These are phyloP conservation scores for Hygrophila difformis DNA, from an alignment of 257 asterid genomes.

Conservation along the genomic window DNA sequence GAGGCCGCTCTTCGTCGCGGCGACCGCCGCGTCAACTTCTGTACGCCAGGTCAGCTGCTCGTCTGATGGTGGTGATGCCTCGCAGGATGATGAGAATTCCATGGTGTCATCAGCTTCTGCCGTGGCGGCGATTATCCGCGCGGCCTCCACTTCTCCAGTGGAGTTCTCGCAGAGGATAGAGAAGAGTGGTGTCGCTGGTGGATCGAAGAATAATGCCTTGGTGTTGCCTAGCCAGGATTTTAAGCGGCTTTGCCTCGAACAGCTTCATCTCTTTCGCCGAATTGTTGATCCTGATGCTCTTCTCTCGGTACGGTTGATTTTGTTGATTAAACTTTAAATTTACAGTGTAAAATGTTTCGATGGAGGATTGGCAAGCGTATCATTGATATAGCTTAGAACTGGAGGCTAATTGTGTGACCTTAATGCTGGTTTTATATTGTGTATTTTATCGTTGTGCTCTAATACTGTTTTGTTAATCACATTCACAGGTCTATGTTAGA, in stretches of 20 bases:
- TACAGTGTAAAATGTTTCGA: too few relatives aligned
- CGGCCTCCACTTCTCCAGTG: slow-evolving; percentile 85
- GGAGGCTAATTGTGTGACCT: neutral
- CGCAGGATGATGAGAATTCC: slow-evolving; percentile 18
- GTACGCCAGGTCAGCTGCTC: slow-evolving; percentile 49
- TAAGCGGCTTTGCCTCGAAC: slow-evolving; percentile 75
- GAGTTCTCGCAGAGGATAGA: slow-evolving; percentile 72
- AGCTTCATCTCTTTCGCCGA: slow-evolving; percentile 81
- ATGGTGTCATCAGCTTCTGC: slow-evolving; percentile 79
- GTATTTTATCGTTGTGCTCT: neutral
- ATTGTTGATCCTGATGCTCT: slow-evolving; percentile 61
- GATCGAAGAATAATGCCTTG: slow-evolving; percentile 34
- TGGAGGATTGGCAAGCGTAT: too few relatives aligned
- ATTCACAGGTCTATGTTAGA: slow-evolving; percentile 72
- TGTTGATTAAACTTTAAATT: too few relatives aligned
- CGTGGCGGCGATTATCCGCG: slow-evolving; percentile 55
- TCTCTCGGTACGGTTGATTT: slow-evolving; percentile 47
- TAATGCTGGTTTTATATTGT: neutral
- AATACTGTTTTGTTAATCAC: neutral
- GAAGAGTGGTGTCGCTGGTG: slow-evolving; percentile 24
- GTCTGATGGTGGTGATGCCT: slow-evolving; percentile 15
- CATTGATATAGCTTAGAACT: slow-evolving; percentile 6
- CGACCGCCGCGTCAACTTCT: slow-evolving; percentile 35
- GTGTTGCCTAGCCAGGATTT: slow-evolving; percentile 85
- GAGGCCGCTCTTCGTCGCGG: slow-evolving; percentile 31